Evolutionary conservation across 345 rosid genomes (phyloP).

Genomic region (Ricinus communis): DNA sequence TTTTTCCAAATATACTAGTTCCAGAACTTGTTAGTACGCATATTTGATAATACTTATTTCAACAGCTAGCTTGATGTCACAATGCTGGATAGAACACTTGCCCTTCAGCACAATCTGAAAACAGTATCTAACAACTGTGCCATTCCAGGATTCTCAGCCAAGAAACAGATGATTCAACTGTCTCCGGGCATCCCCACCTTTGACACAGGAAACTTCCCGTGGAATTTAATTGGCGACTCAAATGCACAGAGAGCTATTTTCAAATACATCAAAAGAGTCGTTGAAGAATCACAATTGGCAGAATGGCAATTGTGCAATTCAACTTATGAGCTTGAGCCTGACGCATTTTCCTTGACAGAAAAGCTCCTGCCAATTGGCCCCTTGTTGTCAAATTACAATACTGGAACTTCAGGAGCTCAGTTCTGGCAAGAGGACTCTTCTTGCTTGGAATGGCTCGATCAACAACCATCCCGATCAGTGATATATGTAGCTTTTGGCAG

Average conservation of each 20-base stretch:
- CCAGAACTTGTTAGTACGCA: no score
- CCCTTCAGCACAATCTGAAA: no score
- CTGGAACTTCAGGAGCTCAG: neutral
- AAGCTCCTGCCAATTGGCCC: constrained; percentile 22
- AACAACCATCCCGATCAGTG: constrained; percentile 3
- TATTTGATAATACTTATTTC: no score
- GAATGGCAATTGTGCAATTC: constrained; percentile 27
- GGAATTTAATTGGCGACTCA: constrained; percentile 16
- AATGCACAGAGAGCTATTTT: constrained; percentile 4
- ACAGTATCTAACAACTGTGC: no score
- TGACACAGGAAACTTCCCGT: constrained; percentile 9
- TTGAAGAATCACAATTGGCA: neutral
- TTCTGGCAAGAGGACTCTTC: constrained; percentile 6
- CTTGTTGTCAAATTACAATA: constrained; percentile 8
- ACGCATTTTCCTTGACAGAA: constrained; percentile 2
- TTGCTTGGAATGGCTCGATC: constrained; percentile 19
- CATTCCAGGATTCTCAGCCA: constrained; percentile 14
- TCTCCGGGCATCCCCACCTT: constrained; percentile 20
- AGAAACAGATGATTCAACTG: constrained; percentile 12
- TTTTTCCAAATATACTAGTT: no score
- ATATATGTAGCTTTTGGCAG: constrained; percentile 19
- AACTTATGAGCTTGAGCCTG: constrained; percentile 17
- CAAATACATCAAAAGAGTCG: neutral
- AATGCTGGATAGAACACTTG: no score
- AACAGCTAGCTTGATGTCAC: no score